These are phyloP conservation scores for Limtongia smithiae DNA, from an alignment of 805 yeast genomes.

Conservation along the genomic window DNA sequence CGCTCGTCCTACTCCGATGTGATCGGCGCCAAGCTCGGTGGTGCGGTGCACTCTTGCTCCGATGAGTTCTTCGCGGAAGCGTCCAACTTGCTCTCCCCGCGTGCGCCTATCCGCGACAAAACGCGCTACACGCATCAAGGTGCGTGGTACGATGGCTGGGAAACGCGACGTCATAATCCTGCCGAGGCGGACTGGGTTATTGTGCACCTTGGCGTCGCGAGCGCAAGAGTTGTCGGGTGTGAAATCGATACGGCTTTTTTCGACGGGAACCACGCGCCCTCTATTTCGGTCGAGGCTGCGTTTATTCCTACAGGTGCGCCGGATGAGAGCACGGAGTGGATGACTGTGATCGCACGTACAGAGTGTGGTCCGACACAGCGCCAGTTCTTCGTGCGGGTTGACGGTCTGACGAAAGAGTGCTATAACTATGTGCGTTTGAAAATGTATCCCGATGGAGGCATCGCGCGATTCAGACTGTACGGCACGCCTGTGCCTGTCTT, in stretches of 20 bases:
- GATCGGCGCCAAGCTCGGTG: slow-evolving; percentile 80
- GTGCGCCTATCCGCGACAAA: slow-evolving; percentile 68
- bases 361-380: slow-evolving; percentile 89
- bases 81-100: slow-evolving; percentile 75
- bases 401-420: slow-evolving; percentile 51
- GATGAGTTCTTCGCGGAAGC: slow-evolving; percentile 98
- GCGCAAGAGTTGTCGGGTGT: slow-evolving; percentile 74
- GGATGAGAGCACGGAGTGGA: slow-evolving; percentile 55
- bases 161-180: slow-evolving; percentile 88
- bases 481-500: slow-evolving; percentile 77
- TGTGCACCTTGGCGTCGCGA: slow-evolving; percentile 74
- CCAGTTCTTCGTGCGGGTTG: slow-evolving; percentile 69
- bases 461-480: slow-evolving; percentile 86
- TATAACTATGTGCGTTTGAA: slow-evolving; percentile 79
- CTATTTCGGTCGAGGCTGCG: slow-evolving; percentile 68
- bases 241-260: slow-evolving; percentile 93
- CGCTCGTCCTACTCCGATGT: slow-evolving; percentile 50
- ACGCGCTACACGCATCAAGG: slow-evolving; percentile 49
- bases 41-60: slow-evolving; percentile 61
- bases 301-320: slow-evolving; percentile 37
- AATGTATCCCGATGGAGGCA: slow-evolving; percentile 98
- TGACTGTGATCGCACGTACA: slow-evolving; percentile 56
- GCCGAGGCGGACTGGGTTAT: slow-evolving; percentile 86
- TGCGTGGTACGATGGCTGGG: slow-evolving; percentile 99
- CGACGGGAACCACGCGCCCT: slow-evolving; percentile 94